Percentiles rank a stretch among this genome's conserved stretches.
phyloP scores from a whole-genome alignment of 345 rosid genomes.

The Iberis pinnata region DNA sequence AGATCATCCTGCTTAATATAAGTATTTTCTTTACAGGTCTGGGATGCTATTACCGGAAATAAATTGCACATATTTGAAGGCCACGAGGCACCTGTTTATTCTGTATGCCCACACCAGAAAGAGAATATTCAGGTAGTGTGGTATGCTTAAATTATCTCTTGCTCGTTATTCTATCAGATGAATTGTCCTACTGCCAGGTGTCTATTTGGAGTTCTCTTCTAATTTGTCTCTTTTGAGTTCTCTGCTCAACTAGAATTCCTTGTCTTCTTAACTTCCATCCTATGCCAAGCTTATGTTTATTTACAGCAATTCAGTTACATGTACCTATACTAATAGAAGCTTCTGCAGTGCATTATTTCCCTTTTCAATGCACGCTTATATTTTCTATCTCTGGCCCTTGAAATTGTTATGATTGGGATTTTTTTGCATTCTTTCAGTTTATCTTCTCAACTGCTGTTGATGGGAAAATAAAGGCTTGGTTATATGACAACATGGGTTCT shows the following conservation, averaged over 20 bases:
- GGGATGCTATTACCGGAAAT: conserved; percentile 56
- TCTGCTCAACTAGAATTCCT: conserved; percentile 3
- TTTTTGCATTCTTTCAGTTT: conserved; percentile 36
- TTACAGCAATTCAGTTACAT: too few species aligned
- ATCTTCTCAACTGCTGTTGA: conserved; percentile 52
- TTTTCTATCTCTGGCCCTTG: conserved; percentile 6
- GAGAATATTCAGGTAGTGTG: conserved; percentile 52
- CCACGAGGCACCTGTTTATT: conserved; percentile 68
- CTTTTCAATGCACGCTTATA: too few species aligned
- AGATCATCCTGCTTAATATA: conserved; percentile 12
- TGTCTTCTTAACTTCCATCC: background rate
- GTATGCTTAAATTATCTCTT: conserved; percentile 3
- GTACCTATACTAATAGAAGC: too few species aligned
- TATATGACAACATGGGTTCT: conserved; percentile 66
- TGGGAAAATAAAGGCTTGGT: conserved; percentile 78
- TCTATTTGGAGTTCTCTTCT: background rate
- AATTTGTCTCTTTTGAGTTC: background rate
- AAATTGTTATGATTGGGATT: conserved; percentile 6
- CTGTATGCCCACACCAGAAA: conserved; percentile 59
- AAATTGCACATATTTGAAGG: conserved; percentile 59
- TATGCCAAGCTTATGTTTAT: background rate
- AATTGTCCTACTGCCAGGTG: background rate
- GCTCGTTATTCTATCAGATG: background rate
- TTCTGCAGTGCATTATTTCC: conserved; percentile 2
- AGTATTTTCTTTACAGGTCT: conserved; percentile 35